phyloP scores from a whole-genome alignment of 2,329 filamentous ascomycete genomes.

The Penicillium aurantiogriseum region DNA sequence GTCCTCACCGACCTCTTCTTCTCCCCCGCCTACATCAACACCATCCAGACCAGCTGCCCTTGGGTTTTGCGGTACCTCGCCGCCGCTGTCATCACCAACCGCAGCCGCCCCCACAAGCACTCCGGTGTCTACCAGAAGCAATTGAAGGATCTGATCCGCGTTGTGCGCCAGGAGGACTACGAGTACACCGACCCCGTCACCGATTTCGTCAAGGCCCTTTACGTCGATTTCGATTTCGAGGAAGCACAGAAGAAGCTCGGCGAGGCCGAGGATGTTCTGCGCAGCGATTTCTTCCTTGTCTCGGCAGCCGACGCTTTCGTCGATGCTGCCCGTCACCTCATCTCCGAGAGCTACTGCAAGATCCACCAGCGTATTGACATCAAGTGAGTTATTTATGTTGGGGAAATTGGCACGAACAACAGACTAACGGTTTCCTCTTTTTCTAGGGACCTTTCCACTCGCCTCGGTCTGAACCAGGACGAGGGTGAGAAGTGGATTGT shows the following conservation, averaged over 20 bases:
- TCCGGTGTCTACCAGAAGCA: constrained; percentile 92
- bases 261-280: constrained; percentile 86
- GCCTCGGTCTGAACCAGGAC: constrained; percentile 85
- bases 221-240: constrained; percentile 96
- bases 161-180: constrained; percentile 95
- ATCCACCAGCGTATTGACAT: constrained; percentile 99
- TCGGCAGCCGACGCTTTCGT: constrained; percentile 84
- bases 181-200: constrained; percentile 96
- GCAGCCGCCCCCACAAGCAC: constrained; percentile 72
- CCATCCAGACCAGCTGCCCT: constrained; percentile 94
- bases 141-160: constrained; percentile 92
- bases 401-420: background rate
- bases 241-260: constrained; percentile 87
- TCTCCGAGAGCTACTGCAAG: constrained; percentile 99
- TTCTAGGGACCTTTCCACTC: constrained; percentile 77
- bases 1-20: constrained; percentile 94
- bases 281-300: constrained; percentile 92
- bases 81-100: constrained; percentile 92
- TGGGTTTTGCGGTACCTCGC: constrained; percentile 95
- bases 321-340: constrained; percentile 89
- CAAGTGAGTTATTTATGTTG: constrained; percentile 54
- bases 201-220: constrained; percentile 92
- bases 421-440: background rate
- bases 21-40: constrained; percentile 97
- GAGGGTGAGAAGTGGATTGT: constrained; percentile 99